A percentile compares a stretch with the other conserved stretches of the same genome.
These are phyloP conservation scores for Blastobotrys attinorum DNA, from an alignment of 805 yeast genomes.

Conservation along the genomic window DNA sequence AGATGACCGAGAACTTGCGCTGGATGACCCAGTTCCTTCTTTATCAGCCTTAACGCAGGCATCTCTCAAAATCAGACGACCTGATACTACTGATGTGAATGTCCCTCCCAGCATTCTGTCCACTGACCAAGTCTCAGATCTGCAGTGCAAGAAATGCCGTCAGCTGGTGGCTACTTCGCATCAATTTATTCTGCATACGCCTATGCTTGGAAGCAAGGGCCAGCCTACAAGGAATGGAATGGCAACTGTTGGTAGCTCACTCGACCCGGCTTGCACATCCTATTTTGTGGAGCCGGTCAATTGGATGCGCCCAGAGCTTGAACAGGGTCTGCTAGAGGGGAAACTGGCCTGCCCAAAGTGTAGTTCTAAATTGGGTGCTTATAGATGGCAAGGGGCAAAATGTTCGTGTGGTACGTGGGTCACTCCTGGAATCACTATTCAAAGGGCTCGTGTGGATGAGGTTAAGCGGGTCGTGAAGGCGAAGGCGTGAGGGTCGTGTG, in stretches of 20 bases:
- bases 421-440: constrained; percentile 81
- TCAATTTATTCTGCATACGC: constrained; percentile 55
- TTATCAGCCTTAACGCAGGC: background rate
- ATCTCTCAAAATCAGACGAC: background rate
- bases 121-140: constrained; percentile 1
- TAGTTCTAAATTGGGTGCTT: constrained; percentile 77
- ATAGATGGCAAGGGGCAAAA: constrained; percentile 88
- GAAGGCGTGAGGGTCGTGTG: background rate
- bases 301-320: constrained; percentile 86
- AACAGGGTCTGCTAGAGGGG: constrained; percentile 74
- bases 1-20: background rate
- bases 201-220: constrained; percentile 18
- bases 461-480: constrained; percentile 21
- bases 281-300: constrained; percentile 78
- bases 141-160: constrained; percentile 82
- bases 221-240: constrained; percentile 14
- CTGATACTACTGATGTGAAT: background rate
- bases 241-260: constrained; percentile 16
- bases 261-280: constrained; percentile 55
- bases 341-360: constrained; percentile 82
- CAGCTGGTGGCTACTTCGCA: constrained; percentile 54
- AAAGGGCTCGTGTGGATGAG: constrained; percentile 72
- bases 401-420: constrained; percentile 97
- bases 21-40: background rate
- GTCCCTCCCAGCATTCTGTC: background rate